These are phyloP conservation scores for Geotrichum macrosporum DNA, from an alignment of 1,139 yeast genomes.

Conservation along the genomic window DNA sequence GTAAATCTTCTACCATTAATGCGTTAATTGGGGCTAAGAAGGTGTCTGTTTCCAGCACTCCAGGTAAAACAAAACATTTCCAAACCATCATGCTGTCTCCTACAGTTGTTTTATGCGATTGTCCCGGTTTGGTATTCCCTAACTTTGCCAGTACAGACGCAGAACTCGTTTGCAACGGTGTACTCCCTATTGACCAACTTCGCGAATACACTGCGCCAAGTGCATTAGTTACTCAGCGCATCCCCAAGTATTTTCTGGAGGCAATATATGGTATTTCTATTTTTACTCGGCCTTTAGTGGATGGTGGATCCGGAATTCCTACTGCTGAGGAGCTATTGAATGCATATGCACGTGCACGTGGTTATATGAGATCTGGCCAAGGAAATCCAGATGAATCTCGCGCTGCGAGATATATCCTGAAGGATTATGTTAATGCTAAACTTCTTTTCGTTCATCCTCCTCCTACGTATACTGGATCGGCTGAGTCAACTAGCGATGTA, in stretches of 20 bases:
- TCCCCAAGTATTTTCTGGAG: conserved; percentile 84
- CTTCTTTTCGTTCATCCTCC: conserved; percentile 85
- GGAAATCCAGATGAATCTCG: conserved; percentile 97
- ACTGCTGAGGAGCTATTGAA: conserved; percentile 84
- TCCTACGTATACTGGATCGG: conserved; percentile 43
- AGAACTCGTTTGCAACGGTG: conserved; percentile 96
- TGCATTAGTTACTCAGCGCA: conserved; percentile 76
- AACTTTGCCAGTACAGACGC: conserved; percentile 96
- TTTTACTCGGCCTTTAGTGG: conserved; percentile 65
- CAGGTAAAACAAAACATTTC: conserved; percentile 98
- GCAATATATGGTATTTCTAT: conserved; percentile 93
- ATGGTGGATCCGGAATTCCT: conserved; percentile 86
- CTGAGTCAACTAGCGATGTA: conserved; percentile 37
- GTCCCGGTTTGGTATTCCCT: conserved; percentile 99
- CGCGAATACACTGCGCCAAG: conserved; percentile 93
- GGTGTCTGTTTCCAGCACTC: conserved; percentile 96
- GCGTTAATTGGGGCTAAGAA: conserved; percentile 94
- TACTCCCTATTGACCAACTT: conserved; percentile 92
- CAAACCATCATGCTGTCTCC: conserved; percentile 89
- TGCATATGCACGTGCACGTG: conserved; percentile 95
- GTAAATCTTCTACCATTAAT: conserved; percentile 93
- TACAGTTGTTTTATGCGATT: conserved; percentile 85
- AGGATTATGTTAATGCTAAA: conserved; percentile 93
- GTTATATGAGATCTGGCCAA: conserved; percentile 89
- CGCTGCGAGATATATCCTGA: conserved; percentile 86